These are phyloP conservation scores for Blastocystis sp. DNA, from an alignment of 352 stramenopile species.

Conservation along the genomic window DNA sequence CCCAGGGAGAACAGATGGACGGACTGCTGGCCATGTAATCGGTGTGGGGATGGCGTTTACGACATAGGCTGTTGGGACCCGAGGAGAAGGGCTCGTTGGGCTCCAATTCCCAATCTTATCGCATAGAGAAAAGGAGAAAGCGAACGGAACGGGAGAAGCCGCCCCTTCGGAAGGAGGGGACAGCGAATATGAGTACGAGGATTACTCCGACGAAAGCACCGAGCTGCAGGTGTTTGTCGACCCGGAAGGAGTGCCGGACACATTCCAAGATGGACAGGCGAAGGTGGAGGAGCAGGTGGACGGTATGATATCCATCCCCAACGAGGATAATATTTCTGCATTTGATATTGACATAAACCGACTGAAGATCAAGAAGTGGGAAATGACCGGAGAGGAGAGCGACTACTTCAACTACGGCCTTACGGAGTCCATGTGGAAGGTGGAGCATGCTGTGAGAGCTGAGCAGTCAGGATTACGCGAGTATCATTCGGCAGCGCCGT, in stretches of 20 bases:
- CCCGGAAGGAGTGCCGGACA: neutral
- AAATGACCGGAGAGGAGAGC: conserved; percentile 56
- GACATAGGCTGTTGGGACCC: neutral
- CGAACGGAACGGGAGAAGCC: neutral
- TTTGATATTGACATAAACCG: conserved; percentile 66
- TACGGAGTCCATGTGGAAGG: conserved; percentile 66
- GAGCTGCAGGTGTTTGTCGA: conserved; percentile 29
- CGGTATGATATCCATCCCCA: conserved; percentile 19
- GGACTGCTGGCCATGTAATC: conserved; percentile 20
- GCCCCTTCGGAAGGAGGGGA: neutral
- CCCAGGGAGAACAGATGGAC: neutral
- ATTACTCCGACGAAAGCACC: neutral
- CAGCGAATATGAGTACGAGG: conserved; percentile 31
- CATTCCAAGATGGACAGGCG: neutral
- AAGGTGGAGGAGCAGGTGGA: conserved; percentile 4
- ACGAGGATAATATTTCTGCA: conserved; percentile 40
- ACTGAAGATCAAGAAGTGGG: conserved; percentile 46
- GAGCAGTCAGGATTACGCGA: conserved; percentile 22
- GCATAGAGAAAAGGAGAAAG: neutral
- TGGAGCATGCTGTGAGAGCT: neutral
- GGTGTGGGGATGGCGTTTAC: neutral
- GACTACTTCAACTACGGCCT: conserved; percentile 67
- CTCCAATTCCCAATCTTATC: neutral
- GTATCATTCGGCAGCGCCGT: neutral
- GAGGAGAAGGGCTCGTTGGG: neutral